Evolutionary conservation across 78 protist genomes (phyloP).

Genomic region (Anaeramoeba flamelloides): DNA sequence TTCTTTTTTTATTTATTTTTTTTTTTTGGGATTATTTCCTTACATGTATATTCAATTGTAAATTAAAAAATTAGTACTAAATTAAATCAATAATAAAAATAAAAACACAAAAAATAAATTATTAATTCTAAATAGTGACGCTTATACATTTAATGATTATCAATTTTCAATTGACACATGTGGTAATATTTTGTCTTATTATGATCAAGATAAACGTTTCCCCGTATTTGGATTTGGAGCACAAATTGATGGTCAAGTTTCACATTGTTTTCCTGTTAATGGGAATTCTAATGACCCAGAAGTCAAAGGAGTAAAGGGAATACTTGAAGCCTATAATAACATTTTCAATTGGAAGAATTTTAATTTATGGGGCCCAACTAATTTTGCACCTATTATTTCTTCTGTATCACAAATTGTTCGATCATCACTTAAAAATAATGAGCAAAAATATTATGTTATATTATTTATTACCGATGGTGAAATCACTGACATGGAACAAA

Average conservation of each 20-base stretch:
- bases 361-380: constrained; percentile 10
- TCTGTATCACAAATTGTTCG: not conserved
- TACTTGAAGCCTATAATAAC: not conserved
- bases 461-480: constrained; percentile 26
- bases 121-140: constrained; percentile 2
- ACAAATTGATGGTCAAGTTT: constrained; percentile 8
- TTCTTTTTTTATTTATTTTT: too few species aligned
- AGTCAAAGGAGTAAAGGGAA: constrained; percentile 9
- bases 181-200: constrained; percentile 32
- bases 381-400: constrained; percentile 9
- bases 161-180: constrained; percentile 5
- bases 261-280: constrained; percentile 38
- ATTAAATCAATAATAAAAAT: too few species aligned
- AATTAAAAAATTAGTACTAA: too few species aligned
- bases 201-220: constrained; percentile 38
- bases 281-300: not conserved
- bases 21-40: too few species aligned
- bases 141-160: constrained; percentile 15
- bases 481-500: constrained; percentile 12
- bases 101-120: too few species aligned
- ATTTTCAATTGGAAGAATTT: constrained; percentile 4
- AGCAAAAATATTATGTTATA: constrained; percentile 8
- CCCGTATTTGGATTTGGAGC: constrained; percentile 69
- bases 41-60: too few species aligned
- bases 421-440: not conserved